Conservation (phyloP, 164 flowering plant genomes). For the Nymphaea thermarum region DNA sequence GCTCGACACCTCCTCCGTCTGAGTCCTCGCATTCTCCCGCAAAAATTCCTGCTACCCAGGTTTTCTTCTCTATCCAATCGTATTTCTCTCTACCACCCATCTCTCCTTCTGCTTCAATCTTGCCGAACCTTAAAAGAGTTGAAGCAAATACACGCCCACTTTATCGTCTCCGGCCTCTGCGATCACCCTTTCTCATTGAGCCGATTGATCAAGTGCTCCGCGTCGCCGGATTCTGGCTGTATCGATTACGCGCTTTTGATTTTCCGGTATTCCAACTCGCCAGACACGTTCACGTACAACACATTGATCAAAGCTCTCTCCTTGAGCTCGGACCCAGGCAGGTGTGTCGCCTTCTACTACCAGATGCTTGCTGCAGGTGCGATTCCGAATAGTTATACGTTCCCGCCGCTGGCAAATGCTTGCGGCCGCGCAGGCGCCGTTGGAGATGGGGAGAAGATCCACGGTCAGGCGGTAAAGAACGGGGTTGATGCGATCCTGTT, state of each 20-base stretch:
- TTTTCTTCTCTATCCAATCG: not conserved
- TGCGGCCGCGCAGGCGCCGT: slow-evolving; percentile 23
- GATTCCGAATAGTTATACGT: slow-evolving; percentile 41
- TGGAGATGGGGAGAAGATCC: slow-evolving; percentile 33
- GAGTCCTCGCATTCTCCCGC: not conserved
- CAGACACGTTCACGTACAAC: slow-evolving; percentile 39
- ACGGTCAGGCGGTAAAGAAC: slow-evolving; percentile 46
- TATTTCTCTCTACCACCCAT: slow-evolving; percentile 5
- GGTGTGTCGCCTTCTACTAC: slow-evolving; percentile 34
- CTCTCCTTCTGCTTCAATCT: slow-evolving; percentile 14
- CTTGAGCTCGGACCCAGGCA: slow-evolving; percentile 14
- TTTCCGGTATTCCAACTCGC: slow-evolving; percentile 22
- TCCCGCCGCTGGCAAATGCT: slow-evolving; percentile 32
- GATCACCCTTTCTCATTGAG: slow-evolving; percentile 28
- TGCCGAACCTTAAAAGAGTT: slow-evolving; percentile 26
- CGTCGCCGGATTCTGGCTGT: slow-evolving; percentile 19
- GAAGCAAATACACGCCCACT: slow-evolving; percentile 46
- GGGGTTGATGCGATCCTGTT: slow-evolving; percentile 36
- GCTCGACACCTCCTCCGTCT: slow-evolving; percentile 12
- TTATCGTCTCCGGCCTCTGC: slow-evolving; percentile 34
- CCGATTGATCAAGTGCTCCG: slow-evolving; percentile 27
- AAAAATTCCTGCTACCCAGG: slow-evolving; percentile 6
- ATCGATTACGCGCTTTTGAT: slow-evolving; percentile 26
- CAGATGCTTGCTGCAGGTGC: slow-evolving; percentile 33
- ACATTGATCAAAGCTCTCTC: slow-evolving; percentile 40